Percentiles rank a stretch among this genome's conserved stretches.
Evolutionary conservation across 2,329 filamentous ascomycete species (phyloP).

Genomic region (Blastomyces percursus): DNA sequence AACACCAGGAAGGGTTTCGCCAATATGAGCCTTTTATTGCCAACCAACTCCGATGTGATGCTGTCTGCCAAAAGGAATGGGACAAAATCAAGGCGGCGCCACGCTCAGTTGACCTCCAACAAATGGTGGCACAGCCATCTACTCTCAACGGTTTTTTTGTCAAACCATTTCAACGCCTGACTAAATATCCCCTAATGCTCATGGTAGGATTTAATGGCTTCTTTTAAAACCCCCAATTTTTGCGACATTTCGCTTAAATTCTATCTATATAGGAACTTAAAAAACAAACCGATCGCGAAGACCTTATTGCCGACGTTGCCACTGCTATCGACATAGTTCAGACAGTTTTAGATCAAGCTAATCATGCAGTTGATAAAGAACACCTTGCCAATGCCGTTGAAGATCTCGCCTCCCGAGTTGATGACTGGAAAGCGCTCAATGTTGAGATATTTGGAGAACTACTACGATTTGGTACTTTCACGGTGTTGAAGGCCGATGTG

Average conservation of each 20-base stretch:
- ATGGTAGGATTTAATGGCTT: constrained; percentile 47
- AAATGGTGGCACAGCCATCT: constrained; percentile 77
- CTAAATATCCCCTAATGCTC: constrained; percentile 85
- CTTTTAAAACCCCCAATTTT: neutral
- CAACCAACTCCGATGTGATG: constrained; percentile 84
- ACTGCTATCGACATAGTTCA: constrained; percentile 72
- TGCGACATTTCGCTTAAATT: neutral
- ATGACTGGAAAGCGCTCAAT: constrained; percentile 93
- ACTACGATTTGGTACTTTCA: constrained; percentile 79
- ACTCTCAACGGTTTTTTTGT: constrained; percentile 84
- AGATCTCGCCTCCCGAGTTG: constrained; percentile 71
- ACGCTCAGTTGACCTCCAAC: constrained; percentile 52
- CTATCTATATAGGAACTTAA: constrained; percentile 56
- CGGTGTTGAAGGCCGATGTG: constrained; percentile 66
- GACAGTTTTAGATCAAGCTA: constrained; percentile 70
- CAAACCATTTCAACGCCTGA: constrained; percentile 90
- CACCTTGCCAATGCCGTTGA: constrained; percentile 71
- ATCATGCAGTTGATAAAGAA: constrained; percentile 82
- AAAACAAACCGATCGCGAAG: constrained; percentile 68
- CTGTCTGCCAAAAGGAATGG: constrained; percentile 72
- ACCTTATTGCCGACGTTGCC: constrained; percentile 59
- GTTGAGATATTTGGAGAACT: constrained; percentile 87
- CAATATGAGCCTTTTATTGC: constrained; percentile 97
- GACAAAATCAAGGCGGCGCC: constrained; percentile 67
- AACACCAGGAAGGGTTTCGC: constrained; percentile 75